Evolutionary conservation across 139 green algal genomes (phyloP).

Genomic region (Closterium sp.): DNA sequence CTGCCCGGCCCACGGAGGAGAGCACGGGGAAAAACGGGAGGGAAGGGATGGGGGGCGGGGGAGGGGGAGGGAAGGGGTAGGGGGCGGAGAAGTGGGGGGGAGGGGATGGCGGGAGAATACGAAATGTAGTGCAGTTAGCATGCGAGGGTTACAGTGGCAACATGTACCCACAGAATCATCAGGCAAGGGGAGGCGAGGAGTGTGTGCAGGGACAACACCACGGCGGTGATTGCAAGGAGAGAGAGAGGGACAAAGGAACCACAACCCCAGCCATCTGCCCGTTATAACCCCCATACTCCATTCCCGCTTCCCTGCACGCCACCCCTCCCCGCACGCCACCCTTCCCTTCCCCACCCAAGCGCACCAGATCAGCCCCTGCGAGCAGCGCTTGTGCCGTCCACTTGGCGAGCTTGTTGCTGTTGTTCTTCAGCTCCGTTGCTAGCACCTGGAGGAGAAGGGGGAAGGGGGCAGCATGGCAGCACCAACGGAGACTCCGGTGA

Average conservation of each 20-base stretch:
- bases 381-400: conserved; percentile 93
- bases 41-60: not conserved
- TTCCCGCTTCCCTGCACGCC: not conserved
- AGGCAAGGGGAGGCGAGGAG: too few relatives aligned
- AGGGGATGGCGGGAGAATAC: too few relatives aligned
- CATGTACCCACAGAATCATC: too few relatives aligned
- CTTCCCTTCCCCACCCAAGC: not conserved
- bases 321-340: not conserved
- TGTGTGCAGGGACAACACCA: too few relatives aligned
- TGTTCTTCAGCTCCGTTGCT: conserved; percentile 97
- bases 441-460: conserved; percentile 54
- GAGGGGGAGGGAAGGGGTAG: not conserved
- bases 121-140: too few relatives aligned
- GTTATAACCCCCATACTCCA: not conserved
- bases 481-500: not conserved
- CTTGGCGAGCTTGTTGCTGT: conserved; percentile 94
- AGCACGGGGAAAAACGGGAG: not conserved
- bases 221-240: not conserved
- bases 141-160: too few relatives aligned
- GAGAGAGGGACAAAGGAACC: too few relatives aligned
- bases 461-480: not conserved
- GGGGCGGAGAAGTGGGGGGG: too few relatives aligned
- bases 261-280: too few relatives aligned
- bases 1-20: not conserved
- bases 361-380: conserved; percentile 74